phyloP scores from a whole-genome alignment of 2,329 filamentous ascomycete genomes.

The Cercospora zeae-maydis region DNA sequence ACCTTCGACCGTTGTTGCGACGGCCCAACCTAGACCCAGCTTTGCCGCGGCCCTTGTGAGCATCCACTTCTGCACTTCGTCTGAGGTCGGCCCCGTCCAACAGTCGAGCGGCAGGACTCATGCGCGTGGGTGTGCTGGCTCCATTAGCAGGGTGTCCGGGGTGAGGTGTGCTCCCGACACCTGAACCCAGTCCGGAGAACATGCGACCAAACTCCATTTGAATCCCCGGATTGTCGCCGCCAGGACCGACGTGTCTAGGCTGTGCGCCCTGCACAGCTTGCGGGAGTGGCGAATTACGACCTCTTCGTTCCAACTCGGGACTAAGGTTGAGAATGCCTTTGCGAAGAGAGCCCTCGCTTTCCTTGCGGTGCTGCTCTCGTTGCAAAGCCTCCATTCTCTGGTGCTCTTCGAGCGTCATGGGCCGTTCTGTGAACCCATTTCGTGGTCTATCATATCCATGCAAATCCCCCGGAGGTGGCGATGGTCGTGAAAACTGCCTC shows the following conservation, averaged over 20 bases:
- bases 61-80: conserved; percentile 28
- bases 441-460: conserved; percentile 22
- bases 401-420: conserved; percentile 35
- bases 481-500: conserved; percentile 30
- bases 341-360: conserved; percentile 40
- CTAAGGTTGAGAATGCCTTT: conserved; percentile 69
- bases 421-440: conserved; percentile 38
- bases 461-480: conserved; percentile 27
- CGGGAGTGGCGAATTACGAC: conserved; percentile 80
- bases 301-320: conserved; percentile 72
- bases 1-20: conserved; percentile 59
- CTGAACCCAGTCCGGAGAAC: conserved; percentile 86
- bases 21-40: conserved; percentile 40
- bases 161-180: conserved; percentile 54
- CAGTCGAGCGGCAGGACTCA: conserved; percentile 33
- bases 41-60: conserved; percentile 39
- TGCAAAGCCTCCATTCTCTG: conserved; percentile 51
- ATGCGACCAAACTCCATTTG: conserved; percentile 94
- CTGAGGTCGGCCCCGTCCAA: conserved; percentile 30
- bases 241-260: conserved; percentile 71
- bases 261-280: conserved; percentile 93
- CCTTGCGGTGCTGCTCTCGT: conserved; percentile 44
- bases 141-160: conserved; percentile 48
- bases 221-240: conserved; percentile 74
- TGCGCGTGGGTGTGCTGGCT: conserved; percentile 51